Evolutionary conservation across 305 asterid genomes (phyloP), one percentile per base, ranked within the genome.

Genomic region (Fraxinus baroniana): DNA sequence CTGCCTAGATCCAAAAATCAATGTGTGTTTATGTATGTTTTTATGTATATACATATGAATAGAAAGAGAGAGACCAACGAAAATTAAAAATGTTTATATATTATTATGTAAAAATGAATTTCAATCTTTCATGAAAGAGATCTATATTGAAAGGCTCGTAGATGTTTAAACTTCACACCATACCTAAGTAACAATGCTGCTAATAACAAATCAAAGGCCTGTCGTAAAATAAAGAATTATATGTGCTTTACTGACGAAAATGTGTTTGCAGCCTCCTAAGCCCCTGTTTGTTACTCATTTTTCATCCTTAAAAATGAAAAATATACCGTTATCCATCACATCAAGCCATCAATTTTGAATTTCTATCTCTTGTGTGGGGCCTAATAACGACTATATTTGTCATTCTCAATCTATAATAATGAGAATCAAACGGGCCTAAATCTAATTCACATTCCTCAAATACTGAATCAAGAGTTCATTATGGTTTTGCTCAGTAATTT

Each of bases 371-470:
- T 28, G 32, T 28, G 3, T 28, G 32, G 32, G 32, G 32, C 32
- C 2, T 2, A 28, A 28, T 28, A 28, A 28, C 32, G 32, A 28
- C 32, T 28, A 28, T 28, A 28, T 28, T 28, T 28, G 1, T 28
- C 32, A 28, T 28, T 28, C 32, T 28, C 32, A 28, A 1, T 28
- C 32, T 28, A 28, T 3, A 28, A 28, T 28, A 28, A 28, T 28
- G 32, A 28, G 32, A 28, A 28, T 28, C 32, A 28, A 28, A 28
- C 3, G 32, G 32, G 30, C 30, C 30, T 26, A 26, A 26, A 26
- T 82, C 70, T 80, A 52, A 32, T 76, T 66, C 49, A 64, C 72
- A 81, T 77, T 73, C 46, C 55, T n/a, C 71, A 62, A 62, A 80
- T 64, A 62, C 74, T 60, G 30, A 60, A 60, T 20, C 44, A 37